Evolutionary conservation across 2,329 filamentous ascomycete species (phyloP).

Genomic region (Fusarium ramigenum): DNA sequence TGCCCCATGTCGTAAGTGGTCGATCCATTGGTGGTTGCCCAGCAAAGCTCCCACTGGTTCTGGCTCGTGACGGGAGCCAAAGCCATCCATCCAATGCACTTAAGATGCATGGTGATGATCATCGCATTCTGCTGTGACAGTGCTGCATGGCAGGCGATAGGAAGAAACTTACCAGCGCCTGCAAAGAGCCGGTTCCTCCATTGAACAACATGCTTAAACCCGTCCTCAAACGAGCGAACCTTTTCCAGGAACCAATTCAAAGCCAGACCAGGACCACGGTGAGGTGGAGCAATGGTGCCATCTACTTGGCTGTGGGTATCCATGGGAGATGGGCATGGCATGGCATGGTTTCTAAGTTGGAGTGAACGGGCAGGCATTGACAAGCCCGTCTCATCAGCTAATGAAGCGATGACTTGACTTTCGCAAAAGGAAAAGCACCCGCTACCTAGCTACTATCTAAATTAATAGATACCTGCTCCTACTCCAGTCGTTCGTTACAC

Average conservation of each 20-base stretch:
- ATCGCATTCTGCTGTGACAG: slow-evolving; percentile 16
- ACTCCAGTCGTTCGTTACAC: neutral
- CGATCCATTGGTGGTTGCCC: slow-evolving; percentile 24
- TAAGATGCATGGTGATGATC: slow-evolving; percentile 8
- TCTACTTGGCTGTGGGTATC: slow-evolving; percentile 35
- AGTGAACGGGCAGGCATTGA: slow-evolving; percentile 31
- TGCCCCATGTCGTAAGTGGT: slow-evolving; percentile 9
- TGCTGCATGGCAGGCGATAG: slow-evolving; percentile 11
- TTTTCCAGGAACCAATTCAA: slow-evolving; percentile 28
- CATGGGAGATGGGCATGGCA: slow-evolving; percentile 28
- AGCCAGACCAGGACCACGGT: slow-evolving; percentile 38
- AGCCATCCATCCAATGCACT: neutral
- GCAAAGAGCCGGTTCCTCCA: neutral
- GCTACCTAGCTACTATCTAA: slow-evolving; percentile 13
- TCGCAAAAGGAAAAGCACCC: slow-evolving; percentile 28
- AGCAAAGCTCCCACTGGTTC: slow-evolving; percentile 10
- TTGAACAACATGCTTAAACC: neutral
- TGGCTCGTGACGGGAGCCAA: neutral
- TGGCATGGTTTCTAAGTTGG: neutral
- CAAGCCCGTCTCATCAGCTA: slow-evolving; percentile 27
- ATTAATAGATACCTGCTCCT: slow-evolving; percentile 9
- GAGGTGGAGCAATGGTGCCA: slow-evolving; percentile 45
- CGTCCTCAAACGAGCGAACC: slow-evolving; percentile 20
- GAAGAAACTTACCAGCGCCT: slow-evolving; percentile 7
- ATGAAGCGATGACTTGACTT: slow-evolving; percentile 12